Evolutionary conservation across 2,329 filamentous ascomycete genomes (phyloP).

Genomic region (Fusarium sp.): DNA sequence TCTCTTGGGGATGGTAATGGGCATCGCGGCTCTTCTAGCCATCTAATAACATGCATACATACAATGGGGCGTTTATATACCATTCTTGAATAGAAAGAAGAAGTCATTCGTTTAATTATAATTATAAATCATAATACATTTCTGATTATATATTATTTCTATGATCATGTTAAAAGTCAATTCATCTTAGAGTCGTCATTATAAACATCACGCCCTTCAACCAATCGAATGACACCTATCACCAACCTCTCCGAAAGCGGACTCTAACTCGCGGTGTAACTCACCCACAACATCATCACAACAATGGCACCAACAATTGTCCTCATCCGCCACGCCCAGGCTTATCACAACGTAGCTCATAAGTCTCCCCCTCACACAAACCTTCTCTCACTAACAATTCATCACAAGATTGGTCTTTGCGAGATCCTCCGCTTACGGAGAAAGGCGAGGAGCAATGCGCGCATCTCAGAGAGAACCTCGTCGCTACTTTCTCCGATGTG

Average conservation of each 20-base stretch:
- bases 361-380: constrained; percentile 51
- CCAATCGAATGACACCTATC: not conserved
- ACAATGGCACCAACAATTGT: constrained; percentile 74
- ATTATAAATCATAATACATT: not conserved
- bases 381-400: constrained; percentile 16
- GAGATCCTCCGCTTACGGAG: constrained; percentile 65
- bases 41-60: constrained; percentile 4
- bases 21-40: constrained; percentile 12
- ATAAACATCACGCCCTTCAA: not conserved
- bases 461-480: constrained; percentile 59
- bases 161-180: not conserved
- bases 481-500: constrained; percentile 55
- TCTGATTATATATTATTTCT: not conserved
- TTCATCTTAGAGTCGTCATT: constrained; percentile 3
- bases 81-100: not conserved
- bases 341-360: constrained; percentile 67
- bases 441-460: constrained; percentile 64
- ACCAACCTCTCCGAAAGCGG: constrained; percentile 25
- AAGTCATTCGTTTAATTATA: not conserved
- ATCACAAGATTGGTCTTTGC: constrained; percentile 62
- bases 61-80: not conserved
- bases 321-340: constrained; percentile 90
- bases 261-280: not conserved
- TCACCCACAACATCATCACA: constrained; percentile 13
- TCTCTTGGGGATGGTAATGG: constrained; percentile 9